Percentiles rank a stretch among this genome's conserved stretches.
Conservation (phyloP, 768 basidiomycete genomes). For the Leucosporidium scottii region DNA sequence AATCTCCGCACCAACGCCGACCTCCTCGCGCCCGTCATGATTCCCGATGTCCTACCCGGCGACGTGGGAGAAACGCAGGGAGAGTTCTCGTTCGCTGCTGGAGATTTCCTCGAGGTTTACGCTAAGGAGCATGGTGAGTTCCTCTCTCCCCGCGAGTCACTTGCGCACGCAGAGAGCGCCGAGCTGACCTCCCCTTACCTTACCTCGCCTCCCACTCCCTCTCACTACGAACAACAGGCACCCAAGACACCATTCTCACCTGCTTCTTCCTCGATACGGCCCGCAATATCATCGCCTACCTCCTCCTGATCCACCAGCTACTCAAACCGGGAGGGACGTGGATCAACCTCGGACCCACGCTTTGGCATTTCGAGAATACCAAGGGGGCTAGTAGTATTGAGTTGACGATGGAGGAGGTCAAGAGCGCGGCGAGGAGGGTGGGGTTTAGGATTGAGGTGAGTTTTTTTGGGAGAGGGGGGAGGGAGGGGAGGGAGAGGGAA, state of each 20-base stretch:
- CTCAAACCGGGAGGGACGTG: slow-evolving; percentile 80
- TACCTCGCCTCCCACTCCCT: too few species aligned
- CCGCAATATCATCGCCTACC: slow-evolving; percentile 83
- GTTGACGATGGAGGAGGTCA: slow-evolving; percentile 82
- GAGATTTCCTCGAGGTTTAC: slow-evolving; percentile 50
- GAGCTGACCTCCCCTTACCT: not conserved
- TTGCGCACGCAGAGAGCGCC: not conserved
- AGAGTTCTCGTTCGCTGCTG: slow-evolving; percentile 79
- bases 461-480: too few species aligned
- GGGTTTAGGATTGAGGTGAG: slow-evolving; percentile 77
- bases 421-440: slow-evolving; percentile 59
- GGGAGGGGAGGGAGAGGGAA: not conserved
- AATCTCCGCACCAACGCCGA: slow-evolving; percentile 58
- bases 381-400: slow-evolving; percentile 72
- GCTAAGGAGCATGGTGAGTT: slow-evolving; percentile 18
- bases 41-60: slow-evolving; percentile 79
- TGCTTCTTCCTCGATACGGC: slow-evolving; percentile 98
- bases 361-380: slow-evolving; percentile 99
- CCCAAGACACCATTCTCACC: slow-evolving; percentile 84
- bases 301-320: slow-evolving; percentile 75
- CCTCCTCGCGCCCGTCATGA: slow-evolving; percentile 59
- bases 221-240: slow-evolving; percentile 43
- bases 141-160: not conserved
- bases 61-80: slow-evolving; percentile 54
- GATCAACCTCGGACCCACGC: slow-evolving; percentile 83